Base-by-base conservation (phyloP, 2,329 filamentous ascomycete species). In the Aspergillus pseudoglaucus region DNA sequence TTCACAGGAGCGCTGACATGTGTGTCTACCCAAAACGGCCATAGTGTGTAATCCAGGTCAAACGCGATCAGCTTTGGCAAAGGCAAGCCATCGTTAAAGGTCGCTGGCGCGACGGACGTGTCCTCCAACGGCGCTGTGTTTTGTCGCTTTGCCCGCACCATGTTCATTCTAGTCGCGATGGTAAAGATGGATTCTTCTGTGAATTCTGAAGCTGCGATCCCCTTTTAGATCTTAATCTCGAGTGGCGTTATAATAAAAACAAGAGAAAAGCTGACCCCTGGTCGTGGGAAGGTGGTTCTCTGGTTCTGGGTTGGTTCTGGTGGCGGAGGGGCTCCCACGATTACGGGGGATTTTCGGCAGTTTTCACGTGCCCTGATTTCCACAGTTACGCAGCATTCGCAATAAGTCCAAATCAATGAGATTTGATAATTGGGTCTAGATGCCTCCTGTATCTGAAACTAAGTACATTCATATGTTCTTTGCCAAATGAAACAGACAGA, bases 21-120 rank as follows among this genome's bases (percentile, higher is more conserved):
- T 3, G 90, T 95, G 74, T 97, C 93, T 1, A 95, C 85, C 91
- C 91, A 97, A 72, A 96, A 96, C 4, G 90, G 90, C 93, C 91
- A 97, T n/a, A 97, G 78, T 0, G 93, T 97, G 76, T 96, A 97
- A 76, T 97, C 91, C 53, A 97, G 82, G 67, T 97, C 93, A 72
- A 97, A 96, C 54, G 93, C 87, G 59, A 97, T 79, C 57, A 95
- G 78, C 52, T 84, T 83, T 0, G 90, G 90, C 1, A 95, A 79
- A 0, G 89, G 87, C 0, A 83, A 79, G 38, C 81, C 77, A 56
- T 85, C 82, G 51, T 71, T 80, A 68, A 85, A 82, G 10, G 80
- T 83, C 14, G 72, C 65, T 3, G 79, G 79, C 53, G 67, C 65
- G 35, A 71, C 60, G 14, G 65, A 65, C 45, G 62, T 52, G 45